A percentile compares a stretch with the other conserved stretches of the same genome.
Evolutionary conservation across 2,329 filamentous ascomycete species (phyloP).

Genomic region (Fusarium annulatum): DNA sequence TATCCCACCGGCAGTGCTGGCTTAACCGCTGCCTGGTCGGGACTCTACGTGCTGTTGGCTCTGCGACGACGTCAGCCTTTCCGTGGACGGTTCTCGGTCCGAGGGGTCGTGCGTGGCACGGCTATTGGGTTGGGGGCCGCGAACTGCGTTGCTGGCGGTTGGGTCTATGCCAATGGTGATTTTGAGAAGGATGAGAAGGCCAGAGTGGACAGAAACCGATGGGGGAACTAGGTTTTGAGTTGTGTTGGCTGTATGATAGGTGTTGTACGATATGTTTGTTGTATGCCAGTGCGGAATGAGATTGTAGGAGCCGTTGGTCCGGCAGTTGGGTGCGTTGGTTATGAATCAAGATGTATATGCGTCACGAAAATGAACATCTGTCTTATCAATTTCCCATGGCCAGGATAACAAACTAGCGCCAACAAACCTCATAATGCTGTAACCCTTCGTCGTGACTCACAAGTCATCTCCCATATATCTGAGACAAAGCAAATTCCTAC

Average conservation of each 20-base stretch:
- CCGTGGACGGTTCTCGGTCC: conserved; percentile 57
- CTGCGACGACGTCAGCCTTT: conserved; percentile 58
- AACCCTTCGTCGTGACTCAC: neutral
- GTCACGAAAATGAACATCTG: neutral
- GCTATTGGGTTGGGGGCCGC: conserved; percentile 62
- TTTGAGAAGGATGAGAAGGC: conserved; percentile 61
- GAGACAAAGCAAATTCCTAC: neutral
- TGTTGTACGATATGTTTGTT: conserved; percentile 21
- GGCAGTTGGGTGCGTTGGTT: neutral
- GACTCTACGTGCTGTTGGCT: conserved; percentile 67
- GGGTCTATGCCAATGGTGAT: conserved; percentile 64
- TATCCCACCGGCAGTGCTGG: conserved; percentile 68
- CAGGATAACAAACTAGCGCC: neutral
- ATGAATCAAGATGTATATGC: neutral
- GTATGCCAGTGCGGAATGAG: neutral
- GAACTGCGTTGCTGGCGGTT: conserved; percentile 63
- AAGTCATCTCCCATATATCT: neutral
- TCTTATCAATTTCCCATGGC: neutral
- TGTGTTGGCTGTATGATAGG: conserved; percentile 24
- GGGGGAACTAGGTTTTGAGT: conserved; percentile 50
- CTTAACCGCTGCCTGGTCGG: conserved; percentile 66
- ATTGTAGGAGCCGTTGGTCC: neutral
- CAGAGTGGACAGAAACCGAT: conserved; percentile 62
- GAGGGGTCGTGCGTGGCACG: conserved; percentile 62
- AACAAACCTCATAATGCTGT: neutral